A percentile compares a stretch with the other conserved stretches of the same genome.
These are phyloP conservation scores for Cetraspora pellucida DNA, from an alignment of 192 early-diverging fungal genomes.

Conservation along the genomic window DNA sequence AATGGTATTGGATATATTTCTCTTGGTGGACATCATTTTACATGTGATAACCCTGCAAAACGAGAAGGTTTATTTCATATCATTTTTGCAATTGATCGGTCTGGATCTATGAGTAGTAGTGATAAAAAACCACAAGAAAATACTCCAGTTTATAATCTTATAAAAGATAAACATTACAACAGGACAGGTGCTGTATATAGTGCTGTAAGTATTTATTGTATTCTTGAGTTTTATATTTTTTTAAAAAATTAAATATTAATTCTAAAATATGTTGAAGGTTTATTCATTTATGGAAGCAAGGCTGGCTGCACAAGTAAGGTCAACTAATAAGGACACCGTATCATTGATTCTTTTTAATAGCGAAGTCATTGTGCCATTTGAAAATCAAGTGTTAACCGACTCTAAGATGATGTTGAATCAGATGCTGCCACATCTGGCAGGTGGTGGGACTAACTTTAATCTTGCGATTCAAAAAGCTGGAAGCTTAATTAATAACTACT, in stretches of 20 bases:
- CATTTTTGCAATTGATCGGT: conserved; percentile 32
- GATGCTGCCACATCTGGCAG: conserved; percentile 7
- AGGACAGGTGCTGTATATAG: conserved; percentile 30
- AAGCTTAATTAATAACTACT: conserved; percentile 1
- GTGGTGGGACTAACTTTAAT: conserved; percentile 18
- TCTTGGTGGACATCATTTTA: conserved; percentile 34
- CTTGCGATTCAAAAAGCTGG: conserved; percentile 16
- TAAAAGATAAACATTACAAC: conserved; percentile 17
- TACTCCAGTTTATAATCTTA: background rate
- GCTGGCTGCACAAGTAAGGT: background rate
- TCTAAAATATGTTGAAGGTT: background rate
- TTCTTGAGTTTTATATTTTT: background rate
- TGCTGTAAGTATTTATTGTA: background rate
- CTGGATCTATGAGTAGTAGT: background rate
- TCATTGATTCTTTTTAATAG: conserved; percentile 29
- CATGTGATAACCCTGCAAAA: conserved; percentile 10
- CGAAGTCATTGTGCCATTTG: background rate
- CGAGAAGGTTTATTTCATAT: conserved; percentile 21
- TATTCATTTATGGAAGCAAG: conserved; percentile 34
- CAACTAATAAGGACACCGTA: conserved; percentile 13
- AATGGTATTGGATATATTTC: conserved; percentile 31
- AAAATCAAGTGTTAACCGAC: conserved; percentile 13
- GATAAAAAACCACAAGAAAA: conserved; percentile 1
- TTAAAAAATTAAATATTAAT: background rate
- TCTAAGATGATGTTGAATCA: background rate